Evolutionary conservation across 2,329 filamentous ascomycete species (phyloP), one percentile per base, ranked within the genome.

Genomic region (Rutstroemia sp.): DNA sequence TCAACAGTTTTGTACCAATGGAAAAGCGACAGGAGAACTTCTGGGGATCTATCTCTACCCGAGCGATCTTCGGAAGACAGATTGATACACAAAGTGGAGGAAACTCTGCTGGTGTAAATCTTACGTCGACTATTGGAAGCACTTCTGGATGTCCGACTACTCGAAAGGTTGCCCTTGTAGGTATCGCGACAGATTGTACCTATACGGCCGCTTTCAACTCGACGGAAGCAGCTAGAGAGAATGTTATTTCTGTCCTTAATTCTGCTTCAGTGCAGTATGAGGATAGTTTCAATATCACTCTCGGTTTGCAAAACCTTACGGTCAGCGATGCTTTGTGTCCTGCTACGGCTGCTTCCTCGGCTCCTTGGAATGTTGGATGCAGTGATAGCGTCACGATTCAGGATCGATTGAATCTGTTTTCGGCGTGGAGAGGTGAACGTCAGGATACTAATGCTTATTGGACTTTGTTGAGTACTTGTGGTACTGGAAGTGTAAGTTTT

Each of bases 111-210:
- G 87, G 87, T 62, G 84, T 92, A 58, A 94, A 96, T 68, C 75
- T 97, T 63, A 77, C 80, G 36, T 79, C 75, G 36, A 89, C 83
- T 25, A 95, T 99, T 68, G 94, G 94, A 48, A 86, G 82, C 58
- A 88, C 87, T 0, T 69, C 74, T n/a, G 94, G 94, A 51, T 99
- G 94, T 69, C 92, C 92, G 5, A 85, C 79, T 1, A 92, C 90
- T n/a, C 84, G 91, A 63, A 95, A 88, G 71, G 90, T 99, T 17
- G 94, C 94, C 0, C 78, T 97, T 42, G 83, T 99, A 23, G 94
- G 94, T 27, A 84, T 97, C 39, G 94, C 91, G 8, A 94, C 91
- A 0, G 94, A 99, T 71, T 99, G 94, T 75, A 88, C 83, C 8
- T 97, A 97, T 69, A 90, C 86, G 40, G 76, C 75, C 2, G 77